Percentiles rank a stretch among this genome's conserved stretches.
Evolutionary conservation across 2,329 filamentous ascomycete genomes (phyloP).

Genomic region (Pestalotiopsis sp.): DNA sequence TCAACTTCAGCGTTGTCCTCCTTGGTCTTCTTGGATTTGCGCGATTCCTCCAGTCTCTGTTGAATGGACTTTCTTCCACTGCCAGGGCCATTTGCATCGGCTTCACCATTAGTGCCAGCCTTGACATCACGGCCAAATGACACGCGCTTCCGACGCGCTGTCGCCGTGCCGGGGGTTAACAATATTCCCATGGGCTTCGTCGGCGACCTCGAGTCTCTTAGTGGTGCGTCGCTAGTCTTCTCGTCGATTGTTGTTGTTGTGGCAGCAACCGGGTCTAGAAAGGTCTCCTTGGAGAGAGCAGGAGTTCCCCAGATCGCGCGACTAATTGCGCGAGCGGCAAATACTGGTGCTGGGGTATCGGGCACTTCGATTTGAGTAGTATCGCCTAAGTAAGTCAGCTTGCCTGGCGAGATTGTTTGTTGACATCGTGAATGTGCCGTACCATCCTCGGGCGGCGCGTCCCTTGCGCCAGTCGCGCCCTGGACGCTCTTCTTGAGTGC

Average conservation of each 20-base stretch:
- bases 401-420: background rate
- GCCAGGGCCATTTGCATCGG: conserved; percentile 20
- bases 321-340: conserved; percentile 67
- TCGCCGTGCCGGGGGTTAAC: conserved; percentile 64
- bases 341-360: conserved; percentile 68
- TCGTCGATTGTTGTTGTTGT: conserved; percentile 30
- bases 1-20: conserved; percentile 26
- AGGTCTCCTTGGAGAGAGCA: conserved; percentile 28
- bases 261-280: conserved; percentile 33
- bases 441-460: conserved; percentile 31
- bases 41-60: conserved; percentile 31
- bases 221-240: conserved; percentile 23
- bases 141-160: conserved; percentile 64
- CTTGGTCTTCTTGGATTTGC: conserved; percentile 21
- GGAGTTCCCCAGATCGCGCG: conserved; percentile 66
- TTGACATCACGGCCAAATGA: conserved; percentile 65
- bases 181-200: conserved; percentile 61
- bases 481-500: conserved; percentile 53
- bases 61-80: conserved; percentile 30
- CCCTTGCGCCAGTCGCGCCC: conserved; percentile 37
- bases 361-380: conserved; percentile 58
- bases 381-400: conserved; percentile 34
- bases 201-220: conserved; percentile 44
- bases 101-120: conserved; percentile 32
- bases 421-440: conserved; percentile 7